Percentiles rank a stretch among this genome's conserved stretches.
These are phyloP conservation scores for Amanita exitialis DNA, from an alignment of 768 basidiomycete genomes.

Conservation along the genomic window DNA sequence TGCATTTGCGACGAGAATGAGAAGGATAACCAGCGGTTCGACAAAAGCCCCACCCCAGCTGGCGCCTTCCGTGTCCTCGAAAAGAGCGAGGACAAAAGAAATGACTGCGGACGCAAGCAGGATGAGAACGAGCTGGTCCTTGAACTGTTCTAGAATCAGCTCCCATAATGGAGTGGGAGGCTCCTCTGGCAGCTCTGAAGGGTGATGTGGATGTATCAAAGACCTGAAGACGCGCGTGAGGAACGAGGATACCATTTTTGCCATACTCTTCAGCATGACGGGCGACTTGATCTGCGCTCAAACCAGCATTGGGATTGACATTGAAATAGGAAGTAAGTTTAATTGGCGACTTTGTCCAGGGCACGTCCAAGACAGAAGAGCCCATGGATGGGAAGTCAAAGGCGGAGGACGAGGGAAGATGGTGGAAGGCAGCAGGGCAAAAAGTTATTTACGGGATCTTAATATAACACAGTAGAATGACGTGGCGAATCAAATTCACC, in stretches of 20 bases:
- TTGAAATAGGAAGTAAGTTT: conserved; percentile 66
- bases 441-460: background rate
- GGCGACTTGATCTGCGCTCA: conserved; percentile 55
- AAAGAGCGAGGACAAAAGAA: conserved; percentile 84
- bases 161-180: conserved; percentile 88
- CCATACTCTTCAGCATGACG: conserved; percentile 76
- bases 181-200: conserved; percentile 76
- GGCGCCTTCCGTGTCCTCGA: conserved; percentile 68
- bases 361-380: conserved; percentile 44
- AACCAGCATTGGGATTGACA: conserved; percentile 53
- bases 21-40: conserved; percentile 88
- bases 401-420: conserved; percentile 4
- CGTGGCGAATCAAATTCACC: conserved; percentile 21
- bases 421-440: conserved; percentile 9
- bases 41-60: conserved; percentile 81
- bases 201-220: background rate
- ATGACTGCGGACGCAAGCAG: conserved; percentile 88
- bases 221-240: background rate
- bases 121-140: conserved; percentile 97
- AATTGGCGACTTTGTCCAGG: conserved; percentile 68
- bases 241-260: conserved; percentile 56
- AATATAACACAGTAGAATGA: conserved; percentile 24
- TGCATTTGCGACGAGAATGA: conserved; percentile 96
- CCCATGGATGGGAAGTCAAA: conserved; percentile 12
- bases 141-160: conserved; percentile 96